Conservation (phyloP, 306 rosid genomes). For the Delonix regia region DNA sequence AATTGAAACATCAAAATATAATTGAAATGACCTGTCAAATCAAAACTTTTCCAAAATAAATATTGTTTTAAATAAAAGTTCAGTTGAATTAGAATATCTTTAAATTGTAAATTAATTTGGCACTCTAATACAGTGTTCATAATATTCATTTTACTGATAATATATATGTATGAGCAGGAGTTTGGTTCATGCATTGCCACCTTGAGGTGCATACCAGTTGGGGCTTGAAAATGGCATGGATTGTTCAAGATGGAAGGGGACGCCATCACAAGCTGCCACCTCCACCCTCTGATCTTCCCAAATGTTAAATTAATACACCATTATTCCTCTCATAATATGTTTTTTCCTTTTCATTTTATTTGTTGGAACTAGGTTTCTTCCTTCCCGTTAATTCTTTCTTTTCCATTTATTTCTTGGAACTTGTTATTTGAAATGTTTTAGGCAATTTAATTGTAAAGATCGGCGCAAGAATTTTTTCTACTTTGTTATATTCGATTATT, state of each 20-base stretch:
- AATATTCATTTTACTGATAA: background rate
- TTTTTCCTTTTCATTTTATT: background rate
- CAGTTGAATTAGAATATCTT: no score
- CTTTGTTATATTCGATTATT: background rate
- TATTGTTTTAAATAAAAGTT: no score
- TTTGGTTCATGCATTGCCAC: conserved; percentile 67
- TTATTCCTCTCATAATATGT: background rate
- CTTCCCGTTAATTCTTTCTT: no score
- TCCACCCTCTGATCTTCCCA: conserved; percentile 60
- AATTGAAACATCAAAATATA: background rate
- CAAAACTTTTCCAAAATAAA: no score
- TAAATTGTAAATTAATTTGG: background rate
- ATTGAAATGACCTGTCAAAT: background rate
- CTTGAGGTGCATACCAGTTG: conserved; percentile 62
- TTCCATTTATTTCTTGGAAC: background rate
- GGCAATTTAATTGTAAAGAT: background rate
- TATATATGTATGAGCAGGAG: conserved; percentile 33
- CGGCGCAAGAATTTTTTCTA: background rate
- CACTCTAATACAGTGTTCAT: background rate
- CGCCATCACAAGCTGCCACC: conserved; percentile 54
- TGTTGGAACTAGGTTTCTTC: background rate
- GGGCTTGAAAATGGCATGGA: conserved; percentile 67
- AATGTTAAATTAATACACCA: conserved; percentile 44
- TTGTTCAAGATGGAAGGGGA: conserved; percentile 47
- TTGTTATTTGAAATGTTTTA: background rate